Evolutionary conservation across 345 rosid genomes (phyloP), one percentile per base, ranked within the genome.

Genomic region (Corchorus olitorius): DNA sequence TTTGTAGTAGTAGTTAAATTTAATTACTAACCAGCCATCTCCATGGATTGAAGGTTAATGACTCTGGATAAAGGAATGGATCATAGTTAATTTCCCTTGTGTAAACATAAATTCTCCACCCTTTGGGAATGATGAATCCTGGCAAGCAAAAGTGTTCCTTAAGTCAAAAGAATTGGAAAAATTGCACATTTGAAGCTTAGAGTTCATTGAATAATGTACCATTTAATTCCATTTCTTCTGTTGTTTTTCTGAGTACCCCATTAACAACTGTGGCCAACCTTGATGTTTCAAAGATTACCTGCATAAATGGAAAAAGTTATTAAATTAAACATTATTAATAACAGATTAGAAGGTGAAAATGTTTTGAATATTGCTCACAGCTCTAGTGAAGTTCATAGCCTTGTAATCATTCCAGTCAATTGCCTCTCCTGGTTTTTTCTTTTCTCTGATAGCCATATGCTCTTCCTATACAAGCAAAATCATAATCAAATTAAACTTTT

Each of bases 81-180:
- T 94, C 97, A 75, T 94, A 92, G 82, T 94, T 94, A 20, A 83
- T 85, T 75, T 95, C 98, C 73, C 99, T 91, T 39, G 93, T 88
- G 80, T 91, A 95, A 9, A 93, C 92, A 68, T 93, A 95, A 73
- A 95, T 93, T 85, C 92, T 93, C 99, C 98, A 95, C 22, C 98
- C 99, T 83, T 88, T 83, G 37, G 99, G 99, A 78, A 95, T 89
- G 20, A 77, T 58, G 77, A 80, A 93, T 43, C 98, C 98, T 94
- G 88, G 6, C 3, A 68, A 12, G 15, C 61, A 8, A 45, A 61
- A 61, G 41, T 91, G 92, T 61, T 61, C 63, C 98, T 85, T 4
- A 93, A 91, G 77, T 88, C 90, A 6, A 91, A 56, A 45, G 10
- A 34, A 66, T 20, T 34, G 14, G 41, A 35, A 27, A 54, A 3